Evolutionary conservation across 1,139 yeast species (phyloP), one percentile per base, ranked within the genome.

Genomic region (Waltiozyma sp.): DNA sequence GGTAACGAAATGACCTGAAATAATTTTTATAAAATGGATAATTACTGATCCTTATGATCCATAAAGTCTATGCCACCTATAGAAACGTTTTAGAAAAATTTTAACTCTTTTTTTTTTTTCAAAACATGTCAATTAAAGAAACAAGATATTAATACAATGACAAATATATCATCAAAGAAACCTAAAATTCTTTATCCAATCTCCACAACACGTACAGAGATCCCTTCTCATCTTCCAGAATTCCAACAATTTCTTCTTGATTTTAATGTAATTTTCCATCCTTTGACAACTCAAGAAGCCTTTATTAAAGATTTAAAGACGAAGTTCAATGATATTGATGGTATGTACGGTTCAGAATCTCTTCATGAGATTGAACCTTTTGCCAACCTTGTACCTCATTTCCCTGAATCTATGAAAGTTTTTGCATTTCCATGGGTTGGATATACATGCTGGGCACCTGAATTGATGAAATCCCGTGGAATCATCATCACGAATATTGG

Each of bases 401-500:
- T 75, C 13, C 93, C 94, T 0, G 28, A 55, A 1, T 51, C 65
- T 4, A 61, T 84, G 47, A 73, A 74, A 54, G 68, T 81, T 9
- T 66, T 85, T 38, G 68, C 84, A 1, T 68, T 79, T 37, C 80
- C 86, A 41, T 73, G 87, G 43, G 89, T 84, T 3, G 95, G 95
- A 0, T 70, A 68, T 51, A 87, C 83, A 50, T 70, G 68, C 24
- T 74, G 73, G 48, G 84, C 82, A 57, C 70, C 70, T 4, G 64
- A 57, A 11, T 58, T 55, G 18, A 49, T 76, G 21, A 51, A 45
- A 35, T 40, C 38, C 11, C 44, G 38, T 18, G 51, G 52, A 1
- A 50, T 53, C 37, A 46, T 41, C 28, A 41, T 53, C 26, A 41
- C 51, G 11, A 51, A 50, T 40, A 40, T 45, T 35, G 56, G 55